Evolutionary conservation across 148 eudicot genomes (phyloP), one percentile per base, ranked within the genome.

Genomic region (Linanthus parryae): DNA sequence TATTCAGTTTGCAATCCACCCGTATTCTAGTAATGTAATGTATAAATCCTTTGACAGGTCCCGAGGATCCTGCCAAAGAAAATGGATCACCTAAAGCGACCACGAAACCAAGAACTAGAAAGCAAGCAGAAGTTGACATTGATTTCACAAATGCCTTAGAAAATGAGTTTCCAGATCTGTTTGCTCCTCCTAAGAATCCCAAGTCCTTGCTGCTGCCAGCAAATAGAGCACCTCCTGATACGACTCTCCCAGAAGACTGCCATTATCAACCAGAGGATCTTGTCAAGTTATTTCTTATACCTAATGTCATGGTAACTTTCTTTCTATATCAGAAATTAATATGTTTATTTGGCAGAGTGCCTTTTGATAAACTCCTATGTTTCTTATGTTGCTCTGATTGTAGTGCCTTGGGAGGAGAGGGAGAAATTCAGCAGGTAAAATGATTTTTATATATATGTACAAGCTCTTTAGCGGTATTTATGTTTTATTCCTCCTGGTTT

Each of bases 211-310:
- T 84, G 35, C 77, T 87, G 66, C 98, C 87, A 52, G 62, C 83
- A 54, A 84, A 78, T 44, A 79, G 71, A 67, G 69, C 66, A 59
- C 74, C 88, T 46, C 70, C 72, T 67, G 75, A 74, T 54, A 92
- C 71, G 50, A 84, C 66, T 48, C 96, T 92, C 72, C 98, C 98
- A 12, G 98, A 92, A 62, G 98, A 92, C 70, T 87, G 98, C 62
- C 98, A 87, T 48, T 92, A 92, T 65, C 95, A 92, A 39, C 98
- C 90, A 16, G 98, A 92, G 75, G 74, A 84, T 75, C 96, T 92
- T 53, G 90, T 92, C 67, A 87, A 87, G 78, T 58, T 87, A 52
- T 92, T 92, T 81, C 86, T 92, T 62, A 73, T 81, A 54, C 96
- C 87, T 27, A 62, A 81, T 73, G 78, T 92, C 53, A 66, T 70